Evolutionary conservation across 2,329 filamentous ascomycete species (phyloP), one percentile per base, ranked within the genome.

Genomic region (Fusarium buxicola): DNA sequence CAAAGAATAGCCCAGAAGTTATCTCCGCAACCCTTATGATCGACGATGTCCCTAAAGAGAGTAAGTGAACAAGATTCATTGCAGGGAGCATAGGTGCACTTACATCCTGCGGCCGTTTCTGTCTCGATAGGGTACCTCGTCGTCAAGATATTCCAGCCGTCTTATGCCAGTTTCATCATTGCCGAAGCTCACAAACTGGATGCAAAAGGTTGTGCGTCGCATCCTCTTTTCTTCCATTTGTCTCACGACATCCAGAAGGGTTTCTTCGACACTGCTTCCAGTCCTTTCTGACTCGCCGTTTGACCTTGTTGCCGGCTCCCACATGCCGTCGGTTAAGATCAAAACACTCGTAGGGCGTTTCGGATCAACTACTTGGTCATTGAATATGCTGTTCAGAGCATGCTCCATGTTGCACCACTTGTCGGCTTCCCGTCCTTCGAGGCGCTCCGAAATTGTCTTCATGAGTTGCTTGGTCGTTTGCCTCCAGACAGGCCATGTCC

Each of bases 171-270:
- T n/a, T 8, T n/a, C 18, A 16, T 61, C 30, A 3, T 58, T 31
- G 1, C 60, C 62, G 13, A 64, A 65, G 7, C 56, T 63, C 8
- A 65, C 46, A 12, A 65, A 65, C 9, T 65, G 62, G 3, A 65
- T 55, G 3, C 30, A 27, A 2, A 65, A 55, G 1, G 28, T 31
- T 0, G 60, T 61, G 4, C 49, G 38, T 0, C 13, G 18, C 8
- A 64, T 27, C 0, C 25, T 12, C 3, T 21, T 52, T 0, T 35
- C 4, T 1, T 36, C 16, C 56, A 60, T 64, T 2, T 11, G 38
- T 1, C 4, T 39, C 2, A 61, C 32, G 2, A 61, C 18, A 4
- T n/a, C 48, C 5, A 28, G 5, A 27, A 65, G 55, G 4, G 25
- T 61, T 2, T 15, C 31, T 6, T 54, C 53, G 0, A 59, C 54